A percentile compares a stretch with the other conserved stretches of the same genome.
Conservation (phyloP, 257 asterid genomes). For the Salvia miltiorrhiza region DNA sequence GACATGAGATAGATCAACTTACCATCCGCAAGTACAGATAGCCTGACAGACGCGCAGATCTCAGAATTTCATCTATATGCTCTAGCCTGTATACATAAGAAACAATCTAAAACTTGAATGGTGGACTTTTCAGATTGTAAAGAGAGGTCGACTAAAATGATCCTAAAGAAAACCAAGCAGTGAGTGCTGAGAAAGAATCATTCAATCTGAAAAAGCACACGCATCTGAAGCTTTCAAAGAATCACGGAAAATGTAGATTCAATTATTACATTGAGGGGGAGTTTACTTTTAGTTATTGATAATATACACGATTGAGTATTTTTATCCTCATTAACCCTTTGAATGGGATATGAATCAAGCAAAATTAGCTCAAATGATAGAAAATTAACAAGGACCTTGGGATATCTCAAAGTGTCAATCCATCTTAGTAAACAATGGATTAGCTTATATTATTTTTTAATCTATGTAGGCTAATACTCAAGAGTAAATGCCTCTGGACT, state of each 20-base stretch:
- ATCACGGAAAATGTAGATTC: not conserved
- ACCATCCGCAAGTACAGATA: conserved; percentile 78
- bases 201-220: not conserved
- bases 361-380: too few species aligned
- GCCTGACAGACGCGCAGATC: conserved; percentile 85
- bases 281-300: too few species aligned
- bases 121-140: conserved; percentile 1
- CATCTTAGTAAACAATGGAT: too few species aligned
- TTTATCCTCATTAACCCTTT: too few species aligned
- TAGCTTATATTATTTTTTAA: too few species aligned
- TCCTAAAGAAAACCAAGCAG: not conserved
- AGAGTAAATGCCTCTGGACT: too few species aligned
- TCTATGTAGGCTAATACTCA: too few species aligned
- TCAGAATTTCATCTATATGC: conserved; percentile 79
- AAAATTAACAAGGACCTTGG: too few species aligned
- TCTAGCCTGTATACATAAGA: conserved; percentile 55
- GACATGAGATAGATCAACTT: conserved; percentile 14
- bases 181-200: not conserved
- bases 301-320: too few species aligned
- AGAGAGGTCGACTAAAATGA: not conserved
- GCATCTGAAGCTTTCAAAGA: not conserved
- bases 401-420: too few species aligned
- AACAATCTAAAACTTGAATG: not conserved
- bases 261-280: not conserved
- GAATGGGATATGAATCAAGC: too few species aligned